Base-by-base conservation (phyloP, 805 yeast genomes). In the Lachancea sp. region DNA sequence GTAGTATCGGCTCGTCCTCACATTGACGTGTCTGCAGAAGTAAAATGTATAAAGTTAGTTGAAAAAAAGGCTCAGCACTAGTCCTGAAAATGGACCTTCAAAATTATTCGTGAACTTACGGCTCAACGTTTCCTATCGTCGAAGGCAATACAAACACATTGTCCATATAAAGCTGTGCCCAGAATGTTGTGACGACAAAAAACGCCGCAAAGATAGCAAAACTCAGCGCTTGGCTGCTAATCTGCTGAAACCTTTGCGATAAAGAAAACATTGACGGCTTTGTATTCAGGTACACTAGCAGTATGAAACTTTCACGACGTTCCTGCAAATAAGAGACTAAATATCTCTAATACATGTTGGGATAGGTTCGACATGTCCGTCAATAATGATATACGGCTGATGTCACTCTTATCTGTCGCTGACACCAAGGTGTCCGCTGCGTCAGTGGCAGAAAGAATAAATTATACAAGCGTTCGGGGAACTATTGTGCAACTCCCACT, bases 1-100 rank as follows among this genome's bases (percentile, higher is more conserved):
- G 55, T 72, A 81, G 45, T 72, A 69, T 51, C 77, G 77, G 49
- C 78, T 78, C 47, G 69, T 64, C 53, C 74, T 79, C 23, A 74
- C 45, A 43, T 64, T 68, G 8, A 77, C 67, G 13, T 56, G 43
- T 11, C 60, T 54, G 33, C 5, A 28, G 5, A 18, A 7, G 7
- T 11, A 12, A 11, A 8, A 26, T 5, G 29, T 11, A 6, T 15
- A 26, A 26, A 26, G 5, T 6, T 7, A 6, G n/a, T 8, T 12
- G n/a, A 26, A 26, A 26, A 26, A 6, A 12, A 15, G n/a, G 29
- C 29, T 8, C 9, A 26, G 6, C 15, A n/a, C 15, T 5, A 6
- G 5, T 26, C n/a, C n/a, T n/a, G 15, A 26, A n/a, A n/a, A 26
- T n/a, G n/a, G 15, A 11, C 15, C n/a, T n/a, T 26, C n/a, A 26